Conservation (phyloP, 2,329 filamentous ascomycete genomes). For the Fusarium agapanthi region DNA sequence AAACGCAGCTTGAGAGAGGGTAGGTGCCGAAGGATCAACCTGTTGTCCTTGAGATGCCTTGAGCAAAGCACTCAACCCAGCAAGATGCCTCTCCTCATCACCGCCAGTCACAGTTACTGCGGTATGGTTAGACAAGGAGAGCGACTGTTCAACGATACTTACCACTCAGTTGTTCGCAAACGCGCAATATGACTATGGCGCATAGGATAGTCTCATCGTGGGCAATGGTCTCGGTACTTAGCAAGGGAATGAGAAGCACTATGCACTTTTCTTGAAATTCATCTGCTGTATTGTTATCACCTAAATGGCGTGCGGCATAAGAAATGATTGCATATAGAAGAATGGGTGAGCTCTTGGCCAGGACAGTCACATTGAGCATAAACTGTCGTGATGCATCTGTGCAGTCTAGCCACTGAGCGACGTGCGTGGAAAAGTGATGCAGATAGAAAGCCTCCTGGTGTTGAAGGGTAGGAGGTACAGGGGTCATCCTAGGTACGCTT, state of each 20-base stretch:
- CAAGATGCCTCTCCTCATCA: constrained; percentile 29
- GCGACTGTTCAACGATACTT: background rate
- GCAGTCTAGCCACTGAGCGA: constrained; percentile 30
- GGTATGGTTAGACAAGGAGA: background rate
- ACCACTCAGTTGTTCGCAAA: constrained; percentile 8
- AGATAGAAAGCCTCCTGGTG: constrained; percentile 17
- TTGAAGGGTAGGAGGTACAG: background rate
- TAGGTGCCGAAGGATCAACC: constrained; percentile 22
- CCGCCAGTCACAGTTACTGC: background rate
- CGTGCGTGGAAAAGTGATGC: constrained; percentile 18
- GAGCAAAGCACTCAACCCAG: constrained; percentile 26
- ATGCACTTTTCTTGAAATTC: background rate
- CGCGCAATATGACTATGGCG: constrained; percentile 9
- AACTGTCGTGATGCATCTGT: constrained; percentile 32
- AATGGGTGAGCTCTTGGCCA: constrained; percentile 1
- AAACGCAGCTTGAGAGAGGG: constrained; percentile 27
- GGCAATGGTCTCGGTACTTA: constrained; percentile 1
- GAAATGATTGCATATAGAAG: constrained; percentile 1
- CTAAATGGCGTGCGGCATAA: constrained; percentile 1
- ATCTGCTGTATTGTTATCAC: background rate
- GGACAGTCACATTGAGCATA: constrained; percentile 11
- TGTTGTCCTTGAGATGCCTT: constrained; percentile 24
- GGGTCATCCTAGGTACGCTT: background rate
- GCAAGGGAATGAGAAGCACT: constrained; percentile 1
- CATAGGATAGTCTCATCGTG: background rate